Percentiles rank a stretch among this genome's conserved stretches.
These are phyloP conservation scores for Cyathus striatus DNA, from an alignment of 768 basidiomycete species.

Conservation along the genomic window DNA sequence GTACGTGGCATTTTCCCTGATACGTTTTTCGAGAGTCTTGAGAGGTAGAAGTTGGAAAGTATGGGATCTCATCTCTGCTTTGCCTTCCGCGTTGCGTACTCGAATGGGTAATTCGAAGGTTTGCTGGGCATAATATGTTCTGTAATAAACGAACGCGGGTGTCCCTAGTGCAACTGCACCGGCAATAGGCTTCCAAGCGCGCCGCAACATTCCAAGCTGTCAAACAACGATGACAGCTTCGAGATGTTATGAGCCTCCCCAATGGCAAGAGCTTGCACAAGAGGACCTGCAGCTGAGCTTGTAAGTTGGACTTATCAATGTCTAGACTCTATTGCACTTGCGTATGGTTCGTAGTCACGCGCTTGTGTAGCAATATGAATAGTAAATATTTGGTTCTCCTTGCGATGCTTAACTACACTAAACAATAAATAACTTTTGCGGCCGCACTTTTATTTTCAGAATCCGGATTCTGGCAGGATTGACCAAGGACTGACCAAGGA, in stretches of 20 bases:
- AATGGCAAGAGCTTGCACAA: too few relatives aligned
- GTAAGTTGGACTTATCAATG: too few relatives aligned
- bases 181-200: slow-evolving; percentile 64
- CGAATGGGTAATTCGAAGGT: slow-evolving; percentile 60
- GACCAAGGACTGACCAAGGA: too few relatives aligned
- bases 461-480: too few relatives aligned
- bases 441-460: too few relatives aligned
- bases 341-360: too few relatives aligned
- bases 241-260: slow-evolving; percentile 1
- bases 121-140: slow-evolving; percentile 33
- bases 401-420: too few relatives aligned
- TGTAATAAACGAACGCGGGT: slow-evolving; percentile 58
- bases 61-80: slow-evolving; percentile 45
- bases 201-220: slow-evolving; percentile 45
- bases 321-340: too few relatives aligned
- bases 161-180: slow-evolving; percentile 50
- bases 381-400: too few relatives aligned
- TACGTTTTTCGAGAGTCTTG: slow-evolving; percentile 48
- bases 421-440: too few relatives aligned
- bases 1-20: slow-evolving; percentile 47
- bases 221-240: background rate
- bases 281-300: too few relatives aligned
- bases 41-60: slow-evolving; percentile 54
- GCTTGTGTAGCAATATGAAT: too few relatives aligned
- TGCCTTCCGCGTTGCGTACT: slow-evolving; percentile 54